Evolutionary conservation across 768 basidiomycete genomes (phyloP).

Genomic region (Phallus indusiatus): DNA sequence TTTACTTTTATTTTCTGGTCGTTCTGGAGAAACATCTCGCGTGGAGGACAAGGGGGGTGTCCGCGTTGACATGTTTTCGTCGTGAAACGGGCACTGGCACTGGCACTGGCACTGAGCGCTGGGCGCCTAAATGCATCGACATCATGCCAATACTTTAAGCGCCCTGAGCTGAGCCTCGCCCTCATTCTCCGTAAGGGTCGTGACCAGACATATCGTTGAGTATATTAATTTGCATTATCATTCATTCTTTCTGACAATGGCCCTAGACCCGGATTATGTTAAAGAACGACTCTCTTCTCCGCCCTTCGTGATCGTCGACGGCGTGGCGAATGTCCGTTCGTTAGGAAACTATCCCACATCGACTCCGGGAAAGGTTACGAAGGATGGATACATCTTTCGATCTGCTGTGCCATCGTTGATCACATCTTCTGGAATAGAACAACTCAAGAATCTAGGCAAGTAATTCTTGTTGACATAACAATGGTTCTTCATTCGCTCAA

Average conservation of each 20-base stretch:
- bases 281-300: constrained; percentile 20
- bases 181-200: too few species aligned
- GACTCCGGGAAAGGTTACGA: constrained; percentile 41
- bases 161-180: too few species aligned
- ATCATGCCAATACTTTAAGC: too few species aligned
- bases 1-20: constrained; percentile 8
- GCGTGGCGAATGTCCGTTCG: constrained; percentile 69
- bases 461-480: not conserved
- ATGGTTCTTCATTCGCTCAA: not conserved
- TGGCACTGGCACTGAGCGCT: too few species aligned
- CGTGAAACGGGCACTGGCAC: too few species aligned
- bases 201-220: too few species aligned
- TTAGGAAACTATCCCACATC: constrained; percentile 46
- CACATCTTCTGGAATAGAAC: constrained; percentile 22
- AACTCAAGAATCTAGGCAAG: constrained; percentile 26
- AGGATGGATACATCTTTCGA: constrained; percentile 49
- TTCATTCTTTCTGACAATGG: too few species aligned
- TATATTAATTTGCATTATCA: too few species aligned
- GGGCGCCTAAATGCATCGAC: too few species aligned
- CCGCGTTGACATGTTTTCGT: too few species aligned
- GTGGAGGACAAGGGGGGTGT: too few species aligned
- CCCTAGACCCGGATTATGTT: too few species aligned
- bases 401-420: constrained; percentile 66
- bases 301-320: constrained; percentile 62
- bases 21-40: constrained; percentile 1